Percentiles rank a stretch among this genome's conserved stretches.
Evolutionary conservation across 768 basidiomycete species (phyloP).

Genomic region (Termitomyces sp.): DNA sequence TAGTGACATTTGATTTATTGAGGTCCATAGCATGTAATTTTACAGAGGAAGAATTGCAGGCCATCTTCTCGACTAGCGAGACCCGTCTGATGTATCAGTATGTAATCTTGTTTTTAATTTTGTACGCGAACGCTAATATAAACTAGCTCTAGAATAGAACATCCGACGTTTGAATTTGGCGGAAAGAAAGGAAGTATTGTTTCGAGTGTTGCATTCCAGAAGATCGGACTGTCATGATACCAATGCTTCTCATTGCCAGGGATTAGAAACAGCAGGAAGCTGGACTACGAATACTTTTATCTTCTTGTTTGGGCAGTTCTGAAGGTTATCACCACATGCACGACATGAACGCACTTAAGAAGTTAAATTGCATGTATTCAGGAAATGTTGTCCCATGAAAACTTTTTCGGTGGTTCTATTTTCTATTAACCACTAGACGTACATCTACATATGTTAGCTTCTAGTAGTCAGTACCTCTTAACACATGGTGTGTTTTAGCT

Average conservation of each 20-base stretch:
- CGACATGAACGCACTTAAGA: neutral
- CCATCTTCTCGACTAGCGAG: conserved; percentile 40
- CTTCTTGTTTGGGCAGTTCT: neutral
- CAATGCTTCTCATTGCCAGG: neutral
- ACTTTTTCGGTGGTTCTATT: no score
- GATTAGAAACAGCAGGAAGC: neutral
- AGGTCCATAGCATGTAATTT: conserved; percentile 67
- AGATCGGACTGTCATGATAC: conserved; percentile 10
- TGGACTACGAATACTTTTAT: neutral
- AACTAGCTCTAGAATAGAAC: conserved; percentile 62
- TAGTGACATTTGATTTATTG: neutral
- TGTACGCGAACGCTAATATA: neutral
- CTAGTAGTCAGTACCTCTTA: no score
- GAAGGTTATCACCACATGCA: neutral
- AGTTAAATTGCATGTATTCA: neutral
- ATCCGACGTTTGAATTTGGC: conserved; percentile 71
- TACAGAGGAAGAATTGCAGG: conserved; percentile 68
- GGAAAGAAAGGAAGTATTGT: conserved; percentile 69
- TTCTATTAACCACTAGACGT: no score
- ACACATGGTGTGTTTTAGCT: neutral
- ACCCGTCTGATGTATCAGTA: conserved; percentile 63
- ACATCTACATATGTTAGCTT: no score
- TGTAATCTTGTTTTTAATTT: conserved; percentile 16
- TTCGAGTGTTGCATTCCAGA: conserved; percentile 69
- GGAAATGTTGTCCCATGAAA: neutral